Percentiles rank a stretch among this genome's conserved stretches.
These are phyloP conservation scores for Starmerella powellii DNA, from an alignment of 805 yeast genomes.

Conservation along the genomic window DNA sequence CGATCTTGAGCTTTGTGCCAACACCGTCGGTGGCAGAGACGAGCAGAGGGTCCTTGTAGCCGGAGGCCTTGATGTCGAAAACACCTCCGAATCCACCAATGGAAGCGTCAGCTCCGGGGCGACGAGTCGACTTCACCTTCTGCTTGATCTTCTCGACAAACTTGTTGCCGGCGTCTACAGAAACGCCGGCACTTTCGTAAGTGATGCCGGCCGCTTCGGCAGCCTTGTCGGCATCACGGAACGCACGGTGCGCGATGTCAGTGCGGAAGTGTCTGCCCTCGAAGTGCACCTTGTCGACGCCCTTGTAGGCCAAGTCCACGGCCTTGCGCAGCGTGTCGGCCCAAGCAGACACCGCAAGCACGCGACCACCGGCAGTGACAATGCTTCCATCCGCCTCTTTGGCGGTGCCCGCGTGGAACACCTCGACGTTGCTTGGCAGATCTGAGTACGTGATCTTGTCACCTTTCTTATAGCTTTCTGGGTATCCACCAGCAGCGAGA, in stretches of 20 bases:
- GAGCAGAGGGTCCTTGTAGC: constrained; percentile 60
- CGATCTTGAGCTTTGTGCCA: constrained; percentile 91
- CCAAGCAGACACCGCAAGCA: constrained; percentile 83
- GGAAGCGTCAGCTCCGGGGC: constrained; percentile 95
- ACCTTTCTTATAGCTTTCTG: constrained; percentile 74
- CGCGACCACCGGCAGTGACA: constrained; percentile 92
- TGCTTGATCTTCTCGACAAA: constrained; percentile 84
- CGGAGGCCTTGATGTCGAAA: constrained; percentile 80
- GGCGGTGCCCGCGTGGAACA: constrained; percentile 96
- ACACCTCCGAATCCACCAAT: constrained; percentile 99
- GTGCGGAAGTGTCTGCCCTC: constrained; percentile 68
- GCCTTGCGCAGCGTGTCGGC: constrained; percentile 67
- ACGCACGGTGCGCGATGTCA: constrained; percentile 95
- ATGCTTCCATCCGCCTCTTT: constrained; percentile 40
- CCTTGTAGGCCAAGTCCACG: constrained; percentile 73
- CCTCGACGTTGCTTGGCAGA: constrained; percentile 47
- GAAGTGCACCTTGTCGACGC: constrained; percentile 67
- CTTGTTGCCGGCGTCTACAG: constrained; percentile 88
- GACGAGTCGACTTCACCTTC: constrained; percentile 79
- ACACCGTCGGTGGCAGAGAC: constrained; percentile 99
- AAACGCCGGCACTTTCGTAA: constrained; percentile 92
- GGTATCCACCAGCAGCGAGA: constrained; percentile 94
- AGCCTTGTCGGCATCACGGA: constrained; percentile 38
- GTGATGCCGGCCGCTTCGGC: constrained; percentile 42
- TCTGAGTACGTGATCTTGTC: constrained; percentile 52